phyloP scores from a whole-genome alignment of 2,329 filamentous ascomycete species.

The Aspergillus fumigatiaffinis region DNA sequence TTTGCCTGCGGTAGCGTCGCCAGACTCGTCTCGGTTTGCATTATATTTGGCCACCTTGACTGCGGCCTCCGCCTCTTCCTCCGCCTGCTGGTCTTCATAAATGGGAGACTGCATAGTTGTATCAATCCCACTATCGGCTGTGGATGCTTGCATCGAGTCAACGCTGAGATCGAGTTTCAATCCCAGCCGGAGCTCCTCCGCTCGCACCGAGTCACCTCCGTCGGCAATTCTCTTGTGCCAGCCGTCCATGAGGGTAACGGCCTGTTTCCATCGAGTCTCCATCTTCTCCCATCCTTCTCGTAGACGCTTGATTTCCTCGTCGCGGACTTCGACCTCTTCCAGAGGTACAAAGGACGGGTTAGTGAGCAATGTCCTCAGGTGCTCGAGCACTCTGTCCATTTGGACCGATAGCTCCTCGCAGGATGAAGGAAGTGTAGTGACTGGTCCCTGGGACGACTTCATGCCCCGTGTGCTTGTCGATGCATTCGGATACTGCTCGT shows the following conservation, averaged over 20 bases:
- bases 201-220: constrained; percentile 39
- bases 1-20: not conserved
- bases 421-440: constrained; percentile 51
- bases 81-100: constrained; percentile 28
- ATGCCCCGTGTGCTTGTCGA: constrained; percentile 18
- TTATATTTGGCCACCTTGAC: not conserved
- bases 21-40: not conserved
- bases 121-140: constrained; percentile 16
- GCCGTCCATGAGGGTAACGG: constrained; percentile 82
- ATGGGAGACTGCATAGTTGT: constrained; percentile 27
- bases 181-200: constrained; percentile 41
- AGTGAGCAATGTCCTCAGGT: constrained; percentile 78
- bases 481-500: constrained; percentile 28
- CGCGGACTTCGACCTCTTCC: constrained; percentile 87
- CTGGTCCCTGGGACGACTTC: constrained; percentile 22
- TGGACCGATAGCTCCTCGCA: constrained; percentile 68
- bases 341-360: constrained; percentile 96
- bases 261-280: constrained; percentile 86
- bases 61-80: constrained; percentile 1
- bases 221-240: constrained; percentile 76
- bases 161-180: constrained; percentile 40
- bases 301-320: constrained; percentile 82
- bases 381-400: constrained; percentile 72
- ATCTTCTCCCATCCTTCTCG: constrained; percentile 89
- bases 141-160: constrained; percentile 17